Base-by-base conservation (phyloP, 345 rosid genomes). In the Populus euphratica region DNA sequence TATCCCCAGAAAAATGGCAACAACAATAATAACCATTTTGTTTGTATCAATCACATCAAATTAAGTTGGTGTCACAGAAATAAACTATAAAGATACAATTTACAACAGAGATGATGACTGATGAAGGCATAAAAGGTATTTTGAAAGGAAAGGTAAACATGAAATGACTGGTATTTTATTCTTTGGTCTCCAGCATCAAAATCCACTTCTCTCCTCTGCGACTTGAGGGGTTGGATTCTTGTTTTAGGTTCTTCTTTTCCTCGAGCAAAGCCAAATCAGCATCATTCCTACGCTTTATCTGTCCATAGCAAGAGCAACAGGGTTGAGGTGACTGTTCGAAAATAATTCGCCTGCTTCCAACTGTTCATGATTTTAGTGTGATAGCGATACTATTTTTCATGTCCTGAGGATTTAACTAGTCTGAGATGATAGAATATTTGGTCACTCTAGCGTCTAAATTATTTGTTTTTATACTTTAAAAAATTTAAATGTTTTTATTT, bases 51-150 rank as follows among this genome's bases (percentile, higher is more conserved):
- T 63, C n/a, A 43, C 18, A 81, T 76, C 76, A 81, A 9, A 56
- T n/a, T 3, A 80, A 70, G 31, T 74, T 73, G 81, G 72, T 39
- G 76, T 68, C 75, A 31, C 50, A 49, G 38, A 38, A 27, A 44
- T 25, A 77, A 56, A 39, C 50, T 25, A 8, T 41, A 35, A 6
- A 36, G 4, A 47, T n/a, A 36, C 23, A 38, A 70, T 59, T 44
- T 43, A 70, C 49, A 72, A 54, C 47, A 65, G 69, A 72, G 78
- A 85, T 63, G 76, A 82, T 73, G 87, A 80, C 67, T 85, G 90
- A 90, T 71, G 75, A 82, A 29, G 91, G 87, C 91, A 86, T 83
- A 85, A 87, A 41, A 85, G 91, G 17, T 52, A n/a, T 81, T 76
- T 80, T 80, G 87, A 76, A 80, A 76, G 50, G 86, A 83, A 81